A percentile compares a stretch with the other conserved stretches of the same genome.
phyloP scores from a whole-genome alignment of 2,329 filamentous ascomycete species.

The Fusarium robinianum region DNA sequence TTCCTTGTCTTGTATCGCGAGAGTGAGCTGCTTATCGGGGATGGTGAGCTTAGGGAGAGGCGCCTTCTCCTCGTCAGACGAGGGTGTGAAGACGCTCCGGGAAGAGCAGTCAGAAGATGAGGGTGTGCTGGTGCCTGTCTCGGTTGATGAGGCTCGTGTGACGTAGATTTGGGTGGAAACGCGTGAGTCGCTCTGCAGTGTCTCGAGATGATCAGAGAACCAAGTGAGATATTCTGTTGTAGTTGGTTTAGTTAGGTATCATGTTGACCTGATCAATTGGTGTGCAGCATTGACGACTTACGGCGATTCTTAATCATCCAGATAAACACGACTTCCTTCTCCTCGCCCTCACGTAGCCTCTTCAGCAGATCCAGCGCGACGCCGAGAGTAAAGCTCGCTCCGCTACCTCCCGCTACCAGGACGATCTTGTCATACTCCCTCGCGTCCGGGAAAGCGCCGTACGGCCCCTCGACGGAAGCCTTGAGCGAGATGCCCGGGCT shows the following conservation, averaged over 20 bases:
- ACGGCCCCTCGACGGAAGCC: conserved; percentile 62
- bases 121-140: conserved; percentile 7
- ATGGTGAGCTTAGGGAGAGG: conserved; percentile 2
- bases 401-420: conserved; percentile 64
- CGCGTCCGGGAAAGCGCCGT: conserved; percentile 59
- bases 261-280: too few species aligned
- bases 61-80: conserved; percentile 19
- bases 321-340: conserved; percentile 43
- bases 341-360: conserved; percentile 23
- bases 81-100: conserved; percentile 4
- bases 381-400: conserved; percentile 60
- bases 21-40: background rate
- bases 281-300: conserved; percentile 26
- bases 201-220: conserved; percentile 44
- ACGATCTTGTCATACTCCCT: conserved; percentile 59
- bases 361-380: conserved; percentile 45
- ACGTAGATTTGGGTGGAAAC: conserved; percentile 44
- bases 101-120: conserved; percentile 20
- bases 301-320: conserved; percentile 47
- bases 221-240: conserved; percentile 43
- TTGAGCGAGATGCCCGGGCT: conserved; percentile 54
- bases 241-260: conserved; percentile 9
- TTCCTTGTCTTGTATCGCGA: conserved; percentile 25
- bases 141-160: conserved; percentile 35
- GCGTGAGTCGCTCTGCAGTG: conserved; percentile 37